phyloP scores from a whole-genome alignment of 768 basidiomycete species.

The Suillus brevipes region DNA sequence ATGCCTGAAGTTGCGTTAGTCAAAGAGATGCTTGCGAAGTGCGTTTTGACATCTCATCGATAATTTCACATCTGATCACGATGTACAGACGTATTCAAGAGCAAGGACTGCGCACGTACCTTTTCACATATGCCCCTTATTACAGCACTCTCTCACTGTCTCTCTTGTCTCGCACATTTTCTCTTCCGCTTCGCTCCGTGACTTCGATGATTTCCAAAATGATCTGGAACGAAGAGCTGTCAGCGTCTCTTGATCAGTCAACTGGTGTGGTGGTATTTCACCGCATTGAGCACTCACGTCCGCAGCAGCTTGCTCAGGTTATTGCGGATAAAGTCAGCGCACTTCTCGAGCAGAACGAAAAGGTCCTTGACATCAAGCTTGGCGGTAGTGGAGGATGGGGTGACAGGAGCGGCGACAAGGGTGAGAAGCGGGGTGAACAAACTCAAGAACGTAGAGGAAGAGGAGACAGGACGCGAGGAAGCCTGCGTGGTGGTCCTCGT shows the following conservation, averaged over 20 bases:
- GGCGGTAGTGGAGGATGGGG: slow-evolving; percentile 65
- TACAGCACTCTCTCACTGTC: slow-evolving; percentile 90
- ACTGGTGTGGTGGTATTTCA: slow-evolving; percentile 92
- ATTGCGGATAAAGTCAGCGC: slow-evolving; percentile 85
- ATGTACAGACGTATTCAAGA: slow-evolving; percentile 90
- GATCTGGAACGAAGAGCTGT: slow-evolving; percentile 97
- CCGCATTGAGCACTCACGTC: slow-evolving; percentile 81
- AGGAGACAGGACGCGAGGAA: slow-evolving; percentile 53
- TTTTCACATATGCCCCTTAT: slow-evolving; percentile 88
- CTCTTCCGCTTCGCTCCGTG: slow-evolving; percentile 74
- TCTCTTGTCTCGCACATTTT: slow-evolving; percentile 86
- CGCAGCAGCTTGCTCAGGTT: slow-evolving; percentile 86
- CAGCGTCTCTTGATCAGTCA: slow-evolving; percentile 91
- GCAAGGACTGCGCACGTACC: slow-evolving; percentile 93
- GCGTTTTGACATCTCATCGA: slow-evolving; percentile 23
- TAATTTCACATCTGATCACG: not conserved
- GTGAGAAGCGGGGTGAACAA: slow-evolving; percentile 50
- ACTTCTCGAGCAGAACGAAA: slow-evolving; percentile 92
- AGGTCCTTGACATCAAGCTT: slow-evolving; percentile 80
- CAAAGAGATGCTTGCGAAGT: slow-evolving; percentile 96
- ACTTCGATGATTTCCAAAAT: slow-evolving; percentile 67
- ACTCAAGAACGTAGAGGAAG: slow-evolving; percentile 75
- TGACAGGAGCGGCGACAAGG: slow-evolving; percentile 41
- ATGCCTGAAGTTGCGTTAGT: slow-evolving; percentile 88
- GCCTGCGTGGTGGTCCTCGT: slow-evolving; percentile 60